phyloP scores from a whole-genome alignment of 1,284 basidiomycete species.

The Malassezia brasiliensis region DNA sequence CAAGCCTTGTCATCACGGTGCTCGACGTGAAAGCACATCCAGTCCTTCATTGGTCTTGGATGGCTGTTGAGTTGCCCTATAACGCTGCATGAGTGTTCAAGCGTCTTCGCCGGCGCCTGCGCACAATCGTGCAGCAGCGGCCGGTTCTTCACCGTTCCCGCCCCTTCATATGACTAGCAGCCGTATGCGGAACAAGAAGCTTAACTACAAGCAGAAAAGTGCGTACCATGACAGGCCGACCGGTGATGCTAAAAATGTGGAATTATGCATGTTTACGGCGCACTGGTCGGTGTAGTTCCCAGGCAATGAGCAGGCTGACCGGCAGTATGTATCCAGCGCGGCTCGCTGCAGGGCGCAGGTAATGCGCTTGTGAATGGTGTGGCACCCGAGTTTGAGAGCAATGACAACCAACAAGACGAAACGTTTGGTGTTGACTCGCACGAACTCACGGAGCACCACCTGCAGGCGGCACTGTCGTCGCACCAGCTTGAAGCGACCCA shows the following conservation, averaged over 20 bases:
- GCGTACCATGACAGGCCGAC: slow-evolving; percentile 9
- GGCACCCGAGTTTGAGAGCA: slow-evolving; percentile 37
- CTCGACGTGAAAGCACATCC: slow-evolving; percentile 12
- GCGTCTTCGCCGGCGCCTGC: slow-evolving; percentile 7
- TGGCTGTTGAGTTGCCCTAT: slow-evolving; percentile 11
- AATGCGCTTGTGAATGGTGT: slow-evolving; percentile 35
- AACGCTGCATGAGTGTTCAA: slow-evolving; percentile 10
- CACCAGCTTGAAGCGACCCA: slow-evolving; percentile 38
- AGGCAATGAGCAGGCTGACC: neutral
- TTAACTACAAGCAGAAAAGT: slow-evolving; percentile 37
- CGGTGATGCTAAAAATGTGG: neutral
- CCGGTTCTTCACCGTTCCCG: slow-evolving; percentile 2
- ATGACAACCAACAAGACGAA: slow-evolving; percentile 35
- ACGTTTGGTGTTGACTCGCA: slow-evolving; percentile 40
- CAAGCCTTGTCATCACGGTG: neutral
- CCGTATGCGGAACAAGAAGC: slow-evolving; percentile 41
- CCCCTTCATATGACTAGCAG: slow-evolving; percentile 24
- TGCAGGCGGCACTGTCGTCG: slow-evolving; percentile 46
- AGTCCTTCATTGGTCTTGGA: slow-evolving; percentile 22
- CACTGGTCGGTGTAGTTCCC: neutral
- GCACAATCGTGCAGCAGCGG: slow-evolving; percentile 1
- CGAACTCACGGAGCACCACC: slow-evolving; percentile 44
- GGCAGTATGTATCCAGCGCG: slow-evolving; percentile 36
- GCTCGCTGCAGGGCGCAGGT: slow-evolving; percentile 30
- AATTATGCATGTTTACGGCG: slow-evolving; percentile 6